Percentiles rank a stretch among this genome's conserved stretches.
Conservation (phyloP, 2,329 filamentous ascomycete species). For the Verticillium klebahnii region DNA sequence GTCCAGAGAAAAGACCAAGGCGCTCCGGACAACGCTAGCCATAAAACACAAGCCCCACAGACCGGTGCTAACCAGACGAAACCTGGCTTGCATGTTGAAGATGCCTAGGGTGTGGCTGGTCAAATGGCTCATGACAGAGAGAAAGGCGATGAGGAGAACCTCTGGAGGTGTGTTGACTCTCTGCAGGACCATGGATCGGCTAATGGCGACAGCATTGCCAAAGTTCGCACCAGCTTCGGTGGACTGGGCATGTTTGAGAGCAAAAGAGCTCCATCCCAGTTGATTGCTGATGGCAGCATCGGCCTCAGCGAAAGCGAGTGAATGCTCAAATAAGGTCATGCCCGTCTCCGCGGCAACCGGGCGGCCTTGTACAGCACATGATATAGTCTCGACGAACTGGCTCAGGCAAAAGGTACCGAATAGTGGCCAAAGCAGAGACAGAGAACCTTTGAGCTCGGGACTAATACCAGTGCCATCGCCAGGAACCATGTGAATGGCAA, state of each 20-base stretch:
- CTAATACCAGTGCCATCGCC: conserved; percentile 42
- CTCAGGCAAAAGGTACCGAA: conserved; percentile 68
- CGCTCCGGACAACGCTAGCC: conserved; percentile 75
- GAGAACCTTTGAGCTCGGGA: conserved; percentile 65
- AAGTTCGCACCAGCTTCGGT: neutral
- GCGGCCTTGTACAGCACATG: conserved; percentile 81
- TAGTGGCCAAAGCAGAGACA: conserved; percentile 70
- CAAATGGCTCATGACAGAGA: conserved; percentile 86
- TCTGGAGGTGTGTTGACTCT: conserved; percentile 87
- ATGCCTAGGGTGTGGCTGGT: conserved; percentile 80
- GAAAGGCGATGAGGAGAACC: conserved; percentile 76
- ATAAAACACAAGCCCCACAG: conserved; percentile 92
- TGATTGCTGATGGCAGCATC: conserved; percentile 82
- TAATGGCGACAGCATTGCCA: conserved; percentile 39
- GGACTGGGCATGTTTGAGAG: conserved; percentile 32
- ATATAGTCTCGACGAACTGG: conserved; percentile 84
- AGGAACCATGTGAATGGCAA: conserved; percentile 68
- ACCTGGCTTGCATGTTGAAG: conserved; percentile 71
- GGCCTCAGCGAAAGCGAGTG: conserved; percentile 90
- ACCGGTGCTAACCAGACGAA: conserved; percentile 79
- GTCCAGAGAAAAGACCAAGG: conserved; percentile 56
- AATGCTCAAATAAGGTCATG: conserved; percentile 96
- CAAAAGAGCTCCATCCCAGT: conserved; percentile 66
- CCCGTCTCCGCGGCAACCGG: conserved; percentile 79
- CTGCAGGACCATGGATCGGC: conserved; percentile 64